Conservation (phyloP, 805 yeast species). For the Monosporozyma yasuniensis region DNA sequence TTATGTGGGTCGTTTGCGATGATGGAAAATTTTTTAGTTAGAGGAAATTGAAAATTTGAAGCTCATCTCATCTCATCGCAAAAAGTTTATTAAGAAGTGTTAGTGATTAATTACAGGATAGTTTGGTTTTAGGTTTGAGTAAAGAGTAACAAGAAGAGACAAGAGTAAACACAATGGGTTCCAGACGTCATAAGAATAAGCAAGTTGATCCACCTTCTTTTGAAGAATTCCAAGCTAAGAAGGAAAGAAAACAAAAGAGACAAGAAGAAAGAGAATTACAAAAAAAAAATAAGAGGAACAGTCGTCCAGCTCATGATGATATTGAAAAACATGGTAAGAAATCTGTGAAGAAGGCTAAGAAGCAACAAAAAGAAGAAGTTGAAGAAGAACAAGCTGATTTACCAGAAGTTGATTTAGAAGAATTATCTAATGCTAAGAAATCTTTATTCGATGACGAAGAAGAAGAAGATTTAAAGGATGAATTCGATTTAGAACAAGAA, state of each 20-base stretch:
- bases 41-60: background rate
- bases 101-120: too few relatives aligned
- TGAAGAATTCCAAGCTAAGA: conserved; percentile 67
- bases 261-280: conserved; percentile 23
- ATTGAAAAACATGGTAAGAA: conserved; percentile 11
- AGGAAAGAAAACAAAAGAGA: conserved; percentile 31
- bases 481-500: conserved; percentile 53
- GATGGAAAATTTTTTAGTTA: conserved; percentile 8
- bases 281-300: conserved; percentile 16
- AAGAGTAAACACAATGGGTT: conserved; percentile 64
- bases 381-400: conserved; percentile 33
- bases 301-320: conserved; percentile 13
- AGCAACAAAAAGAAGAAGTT: conserved; percentile 8
- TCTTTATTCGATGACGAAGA: conserved; percentile 55
- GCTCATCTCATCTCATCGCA: conserved; percentile 12
- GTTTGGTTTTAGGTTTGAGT: background rate
- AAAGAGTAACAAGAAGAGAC: background rate
- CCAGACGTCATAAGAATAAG: conserved; percentile 80
- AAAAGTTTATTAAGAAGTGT: too few relatives aligned
- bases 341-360: conserved; percentile 12
- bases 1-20: conserved; percentile 3
- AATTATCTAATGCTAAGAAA: conserved; percentile 59
- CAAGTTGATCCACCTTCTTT: conserved; percentile 87
- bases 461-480: conserved; percentile 31
- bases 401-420: conserved; percentile 62